These are phyloP conservation scores for Xanthoceras sorbifolium DNA, from an alignment of 345 rosid genomes.

Conservation along the genomic window DNA sequence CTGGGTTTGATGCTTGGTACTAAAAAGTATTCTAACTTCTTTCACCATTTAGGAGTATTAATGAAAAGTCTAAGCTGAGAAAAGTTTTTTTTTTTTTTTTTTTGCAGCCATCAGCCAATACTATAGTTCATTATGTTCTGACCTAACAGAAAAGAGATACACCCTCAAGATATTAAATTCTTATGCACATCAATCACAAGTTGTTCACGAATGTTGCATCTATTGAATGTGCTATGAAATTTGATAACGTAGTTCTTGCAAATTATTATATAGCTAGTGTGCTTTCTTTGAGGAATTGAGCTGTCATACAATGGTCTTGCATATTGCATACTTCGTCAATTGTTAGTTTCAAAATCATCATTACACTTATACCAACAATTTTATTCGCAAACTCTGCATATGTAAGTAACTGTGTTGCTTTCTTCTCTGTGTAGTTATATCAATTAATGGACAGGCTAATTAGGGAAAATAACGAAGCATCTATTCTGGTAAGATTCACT, in stretches of 20 bases:
- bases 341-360: not conserved
- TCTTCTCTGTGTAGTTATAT: conserved; percentile 54
- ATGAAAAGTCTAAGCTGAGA: no score
- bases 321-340: not conserved
- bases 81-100: no score
- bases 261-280: not conserved
- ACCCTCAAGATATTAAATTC: no score
- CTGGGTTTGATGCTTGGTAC: no score
- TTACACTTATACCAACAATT: not conserved
- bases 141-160: no score
- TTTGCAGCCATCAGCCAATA: no score
- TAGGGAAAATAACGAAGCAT: conserved; percentile 54
- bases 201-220: no score
- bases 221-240: not conserved
- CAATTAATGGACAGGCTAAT: conserved; percentile 69
- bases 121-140: not conserved
- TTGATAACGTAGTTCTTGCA: not conserved
- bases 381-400: not conserved
- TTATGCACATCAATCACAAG: no score
- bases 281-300: not conserved
- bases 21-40: no score
- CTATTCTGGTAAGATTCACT: conserved; percentile 50
- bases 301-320: not conserved
- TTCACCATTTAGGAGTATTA: no score
- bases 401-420: conserved; percentile 13